phyloP scores from a whole-genome alignment of 345 rosid genomes.

The Sonneratia alba region DNA sequence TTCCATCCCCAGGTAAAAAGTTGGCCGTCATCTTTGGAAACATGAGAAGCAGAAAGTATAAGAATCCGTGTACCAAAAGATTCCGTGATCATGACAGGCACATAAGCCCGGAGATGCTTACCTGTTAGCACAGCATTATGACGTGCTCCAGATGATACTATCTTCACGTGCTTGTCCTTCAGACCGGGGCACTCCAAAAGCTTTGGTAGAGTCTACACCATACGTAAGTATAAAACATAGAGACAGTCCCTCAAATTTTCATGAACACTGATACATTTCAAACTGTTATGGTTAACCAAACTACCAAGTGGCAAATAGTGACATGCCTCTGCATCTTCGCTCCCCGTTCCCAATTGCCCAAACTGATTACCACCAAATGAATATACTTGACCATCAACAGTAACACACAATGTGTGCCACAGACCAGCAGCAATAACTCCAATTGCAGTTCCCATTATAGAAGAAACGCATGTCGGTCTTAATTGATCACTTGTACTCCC shows the following conservation, averaged over 20 bases:
- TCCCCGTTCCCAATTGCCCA: conserved; percentile 78
- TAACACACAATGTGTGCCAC: conserved; percentile 74
- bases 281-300: not conserved
- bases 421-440: conserved; percentile 60
- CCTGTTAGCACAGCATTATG: conserved; percentile 69
- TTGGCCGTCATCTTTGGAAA: conserved; percentile 45
- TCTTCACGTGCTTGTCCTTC: conserved; percentile 39
- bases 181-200: conserved; percentile 51
- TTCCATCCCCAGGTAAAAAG: conserved; percentile 85
- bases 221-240: conserved; percentile 1
- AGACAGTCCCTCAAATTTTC: not conserved
- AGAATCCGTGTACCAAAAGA: not conserved
- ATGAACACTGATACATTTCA: not conserved
- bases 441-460: conserved; percentile 36
- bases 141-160: conserved; percentile 73
- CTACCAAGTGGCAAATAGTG: not conserved
- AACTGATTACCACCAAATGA: conserved; percentile 87
- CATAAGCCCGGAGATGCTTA: conserved; percentile 5
- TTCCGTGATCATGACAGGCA: not conserved
- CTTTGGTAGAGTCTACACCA: conserved; percentile 45
- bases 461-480: conserved; percentile 53
- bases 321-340: conserved; percentile 63
- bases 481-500: conserved; percentile 63
- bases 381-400: conserved; percentile 54
- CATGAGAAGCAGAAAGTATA: conserved; percentile 3